Percentiles rank a stretch among this genome's conserved stretches.
phyloP scores from a whole-genome alignment of 1,284 basidiomycete species.

The Heterobasidion irregulare region DNA sequence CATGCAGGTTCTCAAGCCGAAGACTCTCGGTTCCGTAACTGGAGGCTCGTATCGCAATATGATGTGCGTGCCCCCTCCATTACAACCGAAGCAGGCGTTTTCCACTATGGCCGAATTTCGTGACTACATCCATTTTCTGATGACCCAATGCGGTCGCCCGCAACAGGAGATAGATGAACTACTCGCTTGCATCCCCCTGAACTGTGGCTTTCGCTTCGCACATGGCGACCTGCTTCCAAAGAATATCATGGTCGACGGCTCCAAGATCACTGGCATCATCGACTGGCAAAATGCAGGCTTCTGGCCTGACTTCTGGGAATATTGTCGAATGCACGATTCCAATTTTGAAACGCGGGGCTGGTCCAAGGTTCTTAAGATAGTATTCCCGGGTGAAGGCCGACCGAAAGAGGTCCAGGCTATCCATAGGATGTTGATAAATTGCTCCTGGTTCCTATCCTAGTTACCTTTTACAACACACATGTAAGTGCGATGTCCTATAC shows the following conservation, averaged over 20 bases:
- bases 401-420: constrained; percentile 6
- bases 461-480: too few species aligned
- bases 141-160: constrained; percentile 1
- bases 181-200: constrained; percentile 12
- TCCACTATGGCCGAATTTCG: constrained; percentile 5
- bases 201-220: constrained; percentile 14
- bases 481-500: too few species aligned
- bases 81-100: neutral
- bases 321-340: constrained; percentile 18
- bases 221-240: constrained; percentile 19
- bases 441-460: neutral
- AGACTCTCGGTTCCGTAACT: constrained; percentile 1
- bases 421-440: neutral
- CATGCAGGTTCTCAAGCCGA: neutral
- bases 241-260: constrained; percentile 21
- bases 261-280: constrained; percentile 19
- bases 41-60: constrained; percentile 1
- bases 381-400: constrained; percentile 10
- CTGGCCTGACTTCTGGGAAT: constrained; percentile 24
- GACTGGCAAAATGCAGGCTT: constrained; percentile 22
- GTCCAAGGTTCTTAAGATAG: constrained; percentile 7
- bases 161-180: constrained; percentile 11
- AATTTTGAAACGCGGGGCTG: constrained; percentile 14
- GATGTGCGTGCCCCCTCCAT: neutral
- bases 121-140: neutral